Evolutionary conservation across 192 early-diverging fungal species (phyloP).

Genomic region (Gorgonomyces haynaldii): DNA sequence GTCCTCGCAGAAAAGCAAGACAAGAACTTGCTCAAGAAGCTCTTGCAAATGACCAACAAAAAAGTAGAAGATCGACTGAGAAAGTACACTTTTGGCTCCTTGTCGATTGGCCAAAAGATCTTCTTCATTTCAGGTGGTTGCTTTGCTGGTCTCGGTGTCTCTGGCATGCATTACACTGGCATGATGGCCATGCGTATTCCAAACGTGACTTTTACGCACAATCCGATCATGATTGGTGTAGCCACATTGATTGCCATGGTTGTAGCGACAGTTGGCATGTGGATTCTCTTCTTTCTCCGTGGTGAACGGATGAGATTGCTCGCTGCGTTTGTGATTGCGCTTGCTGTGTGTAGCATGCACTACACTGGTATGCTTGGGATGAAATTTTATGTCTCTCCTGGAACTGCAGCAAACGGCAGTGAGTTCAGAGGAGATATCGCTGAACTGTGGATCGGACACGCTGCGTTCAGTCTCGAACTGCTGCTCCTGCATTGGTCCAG

Average conservation of each 20-base stretch:
- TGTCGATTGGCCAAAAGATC: not conserved
- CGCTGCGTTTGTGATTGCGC: constrained; percentile 6
- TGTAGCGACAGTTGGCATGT: constrained; percentile 7
- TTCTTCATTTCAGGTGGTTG: constrained; percentile 2
- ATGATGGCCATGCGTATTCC: constrained; percentile 3
- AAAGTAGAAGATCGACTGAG: not conserved
- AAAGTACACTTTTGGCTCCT: constrained; percentile 4
- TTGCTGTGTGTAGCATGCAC: constrained; percentile 10
- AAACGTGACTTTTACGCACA: constrained; percentile 1
- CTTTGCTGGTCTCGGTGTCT: constrained; percentile 3
- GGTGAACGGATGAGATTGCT: not conserved
- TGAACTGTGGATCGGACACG: too few species aligned
- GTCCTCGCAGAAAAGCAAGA: not conserved
- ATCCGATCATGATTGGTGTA: not conserved
- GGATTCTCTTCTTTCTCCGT: constrained; percentile 12
- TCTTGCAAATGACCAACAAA: not conserved
- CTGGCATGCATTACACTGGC: constrained; percentile 9
- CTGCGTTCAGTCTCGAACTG: too few species aligned
- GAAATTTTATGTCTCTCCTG: too few species aligned
- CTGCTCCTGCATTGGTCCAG: too few species aligned
- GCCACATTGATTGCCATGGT: constrained; percentile 2
- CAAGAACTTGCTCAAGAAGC: not conserved
- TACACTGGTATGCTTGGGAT: constrained; percentile 3
- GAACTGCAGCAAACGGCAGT: too few species aligned
- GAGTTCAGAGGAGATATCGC: too few species aligned